Evolutionary conservation across 2,329 filamentous ascomycete genomes (phyloP).

Genomic region (Xylariaceae sp.): DNA sequence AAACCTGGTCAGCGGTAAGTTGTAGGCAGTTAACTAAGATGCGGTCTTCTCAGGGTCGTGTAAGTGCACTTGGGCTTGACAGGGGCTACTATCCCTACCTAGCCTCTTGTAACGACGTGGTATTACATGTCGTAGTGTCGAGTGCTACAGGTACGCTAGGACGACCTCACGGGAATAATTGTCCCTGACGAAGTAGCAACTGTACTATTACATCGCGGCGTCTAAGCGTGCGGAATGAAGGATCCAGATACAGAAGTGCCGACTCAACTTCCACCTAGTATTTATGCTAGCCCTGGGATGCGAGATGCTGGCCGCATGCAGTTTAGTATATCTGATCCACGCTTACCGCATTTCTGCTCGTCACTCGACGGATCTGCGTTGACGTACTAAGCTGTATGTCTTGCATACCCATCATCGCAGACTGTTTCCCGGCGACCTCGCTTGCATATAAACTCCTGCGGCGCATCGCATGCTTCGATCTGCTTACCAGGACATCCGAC

Average conservation of each 20-base stretch:
- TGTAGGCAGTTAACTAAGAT: no score
- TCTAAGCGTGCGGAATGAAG: background rate
- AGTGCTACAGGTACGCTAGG: background rate
- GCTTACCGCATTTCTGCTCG: background rate
- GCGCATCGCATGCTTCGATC: background rate
- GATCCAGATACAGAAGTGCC: background rate
- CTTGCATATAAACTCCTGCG: background rate
- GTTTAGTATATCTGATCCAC: no score
- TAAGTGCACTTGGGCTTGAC: background rate
- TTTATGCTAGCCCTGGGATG: background rate
- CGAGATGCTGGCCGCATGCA: background rate
- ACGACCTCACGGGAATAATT: background rate
- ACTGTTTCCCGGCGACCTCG: background rate
- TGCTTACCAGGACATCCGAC: no score
- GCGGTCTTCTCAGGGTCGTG: no score
- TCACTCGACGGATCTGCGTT: no score
- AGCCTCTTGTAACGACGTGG: background rate
- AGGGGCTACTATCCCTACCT: background rate
- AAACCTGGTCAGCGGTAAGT: no score
- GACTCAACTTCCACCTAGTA: background rate
- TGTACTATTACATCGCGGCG: background rate
- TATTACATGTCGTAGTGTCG: background rate
- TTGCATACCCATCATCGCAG: background rate
- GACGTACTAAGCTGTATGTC: background rate
- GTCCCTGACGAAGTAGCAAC: background rate